Percentiles rank a stretch among this genome's conserved stretches.
Evolutionary conservation across 768 basidiomycete species (phyloP).

Genomic region (Hygrophorus pudorinus): DNA sequence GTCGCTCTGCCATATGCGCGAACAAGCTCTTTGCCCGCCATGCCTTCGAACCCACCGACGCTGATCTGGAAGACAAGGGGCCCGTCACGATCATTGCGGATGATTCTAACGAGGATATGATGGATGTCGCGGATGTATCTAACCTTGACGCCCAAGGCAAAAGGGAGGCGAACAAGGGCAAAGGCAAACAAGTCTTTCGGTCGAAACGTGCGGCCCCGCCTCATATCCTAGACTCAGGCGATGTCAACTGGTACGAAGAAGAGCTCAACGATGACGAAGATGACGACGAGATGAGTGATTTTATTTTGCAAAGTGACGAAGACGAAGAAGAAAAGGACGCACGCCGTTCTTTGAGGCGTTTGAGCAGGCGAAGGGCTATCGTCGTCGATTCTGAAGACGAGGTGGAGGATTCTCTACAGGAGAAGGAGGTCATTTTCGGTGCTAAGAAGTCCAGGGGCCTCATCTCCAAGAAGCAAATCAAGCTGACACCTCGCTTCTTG

Average conservation of each 20-base stretch:
- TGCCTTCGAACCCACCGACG: conserved; percentile 53
- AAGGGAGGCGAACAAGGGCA: conserved; percentile 14
- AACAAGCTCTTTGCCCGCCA: conserved; percentile 41
- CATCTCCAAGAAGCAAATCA: conserved; percentile 25
- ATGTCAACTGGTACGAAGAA: no score
- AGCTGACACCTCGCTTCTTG: conserved; percentile 43
- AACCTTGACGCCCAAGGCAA: conserved; percentile 18
- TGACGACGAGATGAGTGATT: conserved; percentile 38
- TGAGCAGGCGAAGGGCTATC: conserved; percentile 25
- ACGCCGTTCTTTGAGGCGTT: conserved; percentile 24
- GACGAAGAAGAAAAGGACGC: conserved; percentile 46
- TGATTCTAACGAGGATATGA: conserved; percentile 22
- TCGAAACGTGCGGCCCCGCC: conserved; percentile 16
- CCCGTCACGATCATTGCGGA: no score
- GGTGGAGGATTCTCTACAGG: conserved; percentile 26
- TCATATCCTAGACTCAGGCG: no score
- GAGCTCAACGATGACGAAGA: conserved; percentile 26
- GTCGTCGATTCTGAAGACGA: conserved; percentile 38
- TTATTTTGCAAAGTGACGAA: conserved; percentile 43
- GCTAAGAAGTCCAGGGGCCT: conserved; percentile 16
- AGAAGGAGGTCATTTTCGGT: conserved; percentile 32
- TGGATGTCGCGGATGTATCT: conserved; percentile 13
- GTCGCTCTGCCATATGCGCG: conserved; percentile 39
- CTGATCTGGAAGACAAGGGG: no score
- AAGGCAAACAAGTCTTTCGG: no score